A percentile compares a stretch with the other conserved stretches of the same genome.
Evolutionary conservation across 805 yeast genomes (phyloP).

Genomic region (Candida ficus): DNA sequence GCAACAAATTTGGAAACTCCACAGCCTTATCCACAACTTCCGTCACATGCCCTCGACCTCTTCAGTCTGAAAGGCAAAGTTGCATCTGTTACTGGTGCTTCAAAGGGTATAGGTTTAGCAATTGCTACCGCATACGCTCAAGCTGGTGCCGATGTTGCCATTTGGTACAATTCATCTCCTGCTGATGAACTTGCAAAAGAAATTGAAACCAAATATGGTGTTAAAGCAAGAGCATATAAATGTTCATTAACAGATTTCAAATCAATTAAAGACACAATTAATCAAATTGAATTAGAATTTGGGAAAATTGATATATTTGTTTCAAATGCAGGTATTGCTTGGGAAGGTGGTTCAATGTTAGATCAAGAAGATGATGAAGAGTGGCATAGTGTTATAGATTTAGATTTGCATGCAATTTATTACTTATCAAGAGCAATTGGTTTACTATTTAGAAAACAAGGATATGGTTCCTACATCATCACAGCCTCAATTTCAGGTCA

Average conservation of each 20-base stretch:
- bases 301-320: constrained; percentile 74
- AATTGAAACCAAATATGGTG: constrained; percentile 57
- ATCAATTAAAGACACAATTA: constrained; percentile 26
- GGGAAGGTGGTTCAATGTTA: constrained; percentile 61
- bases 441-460: constrained; percentile 64
- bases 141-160: constrained; percentile 83
- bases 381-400: constrained; percentile 69
- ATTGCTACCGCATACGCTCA: constrained; percentile 83
- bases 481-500: constrained; percentile 91
- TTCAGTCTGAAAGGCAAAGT: constrained; percentile 82
- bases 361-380: constrained; percentile 40
- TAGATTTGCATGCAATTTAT: constrained; percentile 77
- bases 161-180: constrained; percentile 26
- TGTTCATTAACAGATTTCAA: constrained; percentile 28
- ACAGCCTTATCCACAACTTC: constrained; percentile 43
- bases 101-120: constrained; percentile 78
- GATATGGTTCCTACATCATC: constrained; percentile 71
- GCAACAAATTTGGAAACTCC: constrained; percentile 34
- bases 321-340: constrained; percentile 87
- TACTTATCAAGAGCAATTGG: constrained; percentile 78
- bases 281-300: constrained; percentile 54
- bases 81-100: constrained; percentile 80
- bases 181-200: constrained; percentile 39
- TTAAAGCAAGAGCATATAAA: constrained; percentile 54
- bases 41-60: constrained; percentile 53